phyloP scores from a whole-genome alignment of 2,329 filamentous ascomycete genomes.

The Pestalotiopsis sp. region DNA sequence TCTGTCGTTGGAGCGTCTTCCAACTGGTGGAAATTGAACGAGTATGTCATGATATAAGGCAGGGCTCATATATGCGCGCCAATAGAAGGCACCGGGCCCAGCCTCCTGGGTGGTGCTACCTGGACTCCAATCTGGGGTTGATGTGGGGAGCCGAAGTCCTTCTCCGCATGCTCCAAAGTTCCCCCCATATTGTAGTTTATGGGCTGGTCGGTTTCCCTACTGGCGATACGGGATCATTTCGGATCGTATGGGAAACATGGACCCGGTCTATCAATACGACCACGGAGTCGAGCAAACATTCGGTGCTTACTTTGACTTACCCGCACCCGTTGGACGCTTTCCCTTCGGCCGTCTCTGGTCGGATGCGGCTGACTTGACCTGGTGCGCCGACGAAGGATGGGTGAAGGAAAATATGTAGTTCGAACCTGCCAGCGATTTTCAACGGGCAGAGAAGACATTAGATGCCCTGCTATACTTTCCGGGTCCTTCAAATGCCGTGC shows the following conservation, averaged over 20 bases:
- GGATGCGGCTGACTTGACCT: no score
- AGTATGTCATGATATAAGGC: neutral
- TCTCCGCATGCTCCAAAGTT: slow-evolving; percentile 11
- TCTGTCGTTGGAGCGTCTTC: neutral
- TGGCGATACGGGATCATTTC: neutral
- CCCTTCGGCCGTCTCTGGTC: no score
- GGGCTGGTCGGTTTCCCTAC: neutral
- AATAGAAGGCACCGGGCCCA: neutral
- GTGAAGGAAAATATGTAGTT: no score
- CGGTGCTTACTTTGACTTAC: no score
- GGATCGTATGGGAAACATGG: neutral
- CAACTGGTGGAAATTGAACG: slow-evolving; percentile 11
- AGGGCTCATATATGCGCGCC: slow-evolving; percentile 12
- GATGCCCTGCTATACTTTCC: no score
- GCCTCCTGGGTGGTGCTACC: neutral
- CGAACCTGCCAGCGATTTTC: no score
- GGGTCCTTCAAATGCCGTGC: no score
- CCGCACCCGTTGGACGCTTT: no score
- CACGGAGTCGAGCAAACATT: no score
- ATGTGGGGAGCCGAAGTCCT: slow-evolving; percentile 4
- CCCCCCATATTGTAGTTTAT: neutral
- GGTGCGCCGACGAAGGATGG: no score
- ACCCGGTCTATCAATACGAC: no score
- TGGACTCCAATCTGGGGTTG: slow-evolving; percentile 1
- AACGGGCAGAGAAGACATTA: no score